A percentile compares a stretch with the other conserved stretches of the same genome.
These are phyloP conservation scores for Myochromella boudieri DNA, from an alignment of 768 basidiomycete species.

Conservation along the genomic window DNA sequence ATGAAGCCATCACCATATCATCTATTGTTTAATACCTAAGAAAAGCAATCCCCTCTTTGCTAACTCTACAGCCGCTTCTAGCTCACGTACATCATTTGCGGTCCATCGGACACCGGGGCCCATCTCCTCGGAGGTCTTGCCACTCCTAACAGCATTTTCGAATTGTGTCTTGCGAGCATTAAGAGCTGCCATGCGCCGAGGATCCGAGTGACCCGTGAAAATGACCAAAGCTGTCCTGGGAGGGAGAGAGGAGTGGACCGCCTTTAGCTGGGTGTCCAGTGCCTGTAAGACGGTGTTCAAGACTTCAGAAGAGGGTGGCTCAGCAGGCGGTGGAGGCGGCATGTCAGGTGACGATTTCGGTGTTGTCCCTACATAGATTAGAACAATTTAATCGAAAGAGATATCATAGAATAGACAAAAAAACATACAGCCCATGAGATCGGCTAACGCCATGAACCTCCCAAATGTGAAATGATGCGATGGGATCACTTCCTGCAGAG, in stretches of 20 bases:
- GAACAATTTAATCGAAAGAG: not conserved
- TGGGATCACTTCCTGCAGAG: slow-evolving; percentile 54
- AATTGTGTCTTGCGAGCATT: slow-evolving; percentile 71
- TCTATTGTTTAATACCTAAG: slow-evolving; percentile 54
- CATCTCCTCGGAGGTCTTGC: slow-evolving; percentile 57
- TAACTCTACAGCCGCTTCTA: slow-evolving; percentile 79
- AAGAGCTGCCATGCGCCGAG: slow-evolving; percentile 73
- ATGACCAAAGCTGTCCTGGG: slow-evolving; percentile 80
- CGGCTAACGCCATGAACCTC: slow-evolving; percentile 80
- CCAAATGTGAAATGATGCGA: slow-evolving; percentile 84
- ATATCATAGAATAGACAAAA: slow-evolving; percentile 2
- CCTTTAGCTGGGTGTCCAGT: slow-evolving; percentile 61
- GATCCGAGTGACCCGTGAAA: slow-evolving; percentile 89
- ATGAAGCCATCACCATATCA: not conserved
- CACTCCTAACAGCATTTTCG: slow-evolving; percentile 60
- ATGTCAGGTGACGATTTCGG: slow-evolving; percentile 47
- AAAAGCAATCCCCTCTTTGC: slow-evolving; percentile 86
- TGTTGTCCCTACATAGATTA: slow-evolving; percentile 52
- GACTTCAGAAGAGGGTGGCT: slow-evolving; percentile 33
- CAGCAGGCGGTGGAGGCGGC: slow-evolving; percentile 22
- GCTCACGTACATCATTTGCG: slow-evolving; percentile 66
- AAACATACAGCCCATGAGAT: slow-evolving; percentile 75
- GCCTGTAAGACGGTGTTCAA: slow-evolving; percentile 38
- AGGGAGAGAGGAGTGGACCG: slow-evolving; percentile 70
- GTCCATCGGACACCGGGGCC: slow-evolving; percentile 68